Evolutionary conservation across 2,329 filamentous ascomycete species (phyloP), one percentile per base, ranked within the genome.

Genomic region (Nakataea oryzae): DNA sequence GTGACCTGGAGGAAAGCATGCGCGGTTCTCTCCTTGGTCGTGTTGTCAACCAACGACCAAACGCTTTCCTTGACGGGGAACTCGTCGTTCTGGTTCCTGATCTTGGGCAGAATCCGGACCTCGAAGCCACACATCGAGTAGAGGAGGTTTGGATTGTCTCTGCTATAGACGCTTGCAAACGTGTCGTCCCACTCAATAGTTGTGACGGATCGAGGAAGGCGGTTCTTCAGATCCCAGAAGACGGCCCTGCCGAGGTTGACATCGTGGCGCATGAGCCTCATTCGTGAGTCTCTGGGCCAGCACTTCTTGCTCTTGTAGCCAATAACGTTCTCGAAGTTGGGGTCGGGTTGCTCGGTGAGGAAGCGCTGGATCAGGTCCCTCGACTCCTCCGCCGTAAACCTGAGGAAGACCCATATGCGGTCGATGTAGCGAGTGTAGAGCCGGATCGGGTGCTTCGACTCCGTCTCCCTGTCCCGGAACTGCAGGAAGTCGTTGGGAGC

Each of bases 171-270:
- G 69, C 93, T 97, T 29, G 92, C 90, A 71, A 99, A 99, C 0
- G 95, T 97, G 73, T 99, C 95, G 69, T 99, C 95, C 95, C 95
- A 99, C 66, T 99, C 95, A 63, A 99, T 96, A 0, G 95, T 99
- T 0, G 95, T 99, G 57, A 99, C 87, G 2, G 93, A 97, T 67
- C 95, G 85, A 28, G 95, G 96, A 62, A 99, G 80, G 54, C 95
- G 87, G 74, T 99, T 99, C 83, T 99, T 97, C 73, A 99, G 76
- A 72, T 99, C 93, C 95, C 95, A 99, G 79, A 99, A 99, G 1
- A 97, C 95, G 63, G 96, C 96, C 64, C 96, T 88, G 55, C 96
- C 95, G 55, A 99, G 86, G 69, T 99, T 97, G 67, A 99, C 96
- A 76, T 99, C 95, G 74, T 99, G 95, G 65, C 95, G 87, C 95